These are phyloP conservation scores for Boletus huronensis DNA, from an alignment of 768 basidiomycete species.

Conservation along the genomic window DNA sequence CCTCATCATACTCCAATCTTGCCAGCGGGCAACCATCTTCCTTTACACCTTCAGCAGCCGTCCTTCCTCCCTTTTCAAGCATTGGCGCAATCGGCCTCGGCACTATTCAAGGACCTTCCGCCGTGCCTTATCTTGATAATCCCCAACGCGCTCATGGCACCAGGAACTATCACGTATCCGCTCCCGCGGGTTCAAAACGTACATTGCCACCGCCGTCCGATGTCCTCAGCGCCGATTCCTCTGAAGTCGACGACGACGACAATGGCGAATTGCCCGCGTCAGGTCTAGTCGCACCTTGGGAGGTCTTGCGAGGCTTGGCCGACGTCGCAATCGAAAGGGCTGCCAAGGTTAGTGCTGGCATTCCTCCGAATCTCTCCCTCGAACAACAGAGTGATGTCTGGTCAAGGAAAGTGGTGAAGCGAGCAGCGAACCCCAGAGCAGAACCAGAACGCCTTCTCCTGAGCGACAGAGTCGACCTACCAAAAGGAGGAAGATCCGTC, in stretches of 20 bases:
- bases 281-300: slow-evolving; percentile 84
- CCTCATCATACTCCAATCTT: slow-evolving; percentile 43
- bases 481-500: slow-evolving; percentile 70
- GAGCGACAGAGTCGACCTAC: slow-evolving; percentile 64
- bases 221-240: slow-evolving; percentile 75
- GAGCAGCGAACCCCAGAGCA: slow-evolving; percentile 70
- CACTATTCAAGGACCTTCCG: slow-evolving; percentile 46
- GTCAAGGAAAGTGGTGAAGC: slow-evolving; percentile 68
- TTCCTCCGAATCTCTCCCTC: neutral
- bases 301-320: slow-evolving; percentile 75
- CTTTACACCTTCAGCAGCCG: slow-evolving; percentile 45
- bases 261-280: slow-evolving; percentile 75
- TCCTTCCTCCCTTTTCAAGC: slow-evolving; percentile 70
- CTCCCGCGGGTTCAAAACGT: slow-evolving; percentile 50
- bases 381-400: slow-evolving; percentile 10
- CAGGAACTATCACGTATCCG: slow-evolving; percentile 33
- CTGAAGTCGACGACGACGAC: slow-evolving; percentile 82
- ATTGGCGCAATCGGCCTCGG: slow-evolving; percentile 53
- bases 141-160: slow-evolving; percentile 28
- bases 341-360: slow-evolving; percentile 52
- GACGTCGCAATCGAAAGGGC: slow-evolving; percentile 80
- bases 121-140: slow-evolving; percentile 53
- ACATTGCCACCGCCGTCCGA: slow-evolving; percentile 60
- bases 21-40: slow-evolving; percentile 26
- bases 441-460: slow-evolving; percentile 68